Conservation (phyloP, 768 basidiomycete species). For the Antrodiella citrinella region DNA sequence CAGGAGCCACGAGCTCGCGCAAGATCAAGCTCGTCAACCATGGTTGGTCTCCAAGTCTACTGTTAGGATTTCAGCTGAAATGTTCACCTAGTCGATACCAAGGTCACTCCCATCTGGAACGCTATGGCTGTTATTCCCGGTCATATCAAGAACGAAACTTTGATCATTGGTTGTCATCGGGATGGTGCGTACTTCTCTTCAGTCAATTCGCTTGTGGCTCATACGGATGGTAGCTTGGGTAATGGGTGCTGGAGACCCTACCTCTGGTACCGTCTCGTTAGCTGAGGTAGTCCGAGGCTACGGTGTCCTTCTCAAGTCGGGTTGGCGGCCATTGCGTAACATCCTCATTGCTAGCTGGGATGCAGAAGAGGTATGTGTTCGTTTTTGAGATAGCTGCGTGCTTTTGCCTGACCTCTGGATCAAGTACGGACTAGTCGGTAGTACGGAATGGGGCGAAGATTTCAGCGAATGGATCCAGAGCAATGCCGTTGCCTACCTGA, state of each 20-base stretch:
- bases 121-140: constrained; percentile 79
- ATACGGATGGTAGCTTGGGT: constrained; percentile 48
- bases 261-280: constrained; percentile 71
- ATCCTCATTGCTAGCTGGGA: constrained; percentile 79
- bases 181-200: constrained; percentile 49
- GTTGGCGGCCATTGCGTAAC: constrained; percentile 81
- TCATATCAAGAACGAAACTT: constrained; percentile 74
- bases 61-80: not conserved
- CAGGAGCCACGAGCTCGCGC: constrained; percentile 21
- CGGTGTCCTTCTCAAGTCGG: constrained; percentile 54
- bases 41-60: constrained; percentile 24
- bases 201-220: not conserved
- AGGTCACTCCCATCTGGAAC: constrained; percentile 89
- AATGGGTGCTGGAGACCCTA: constrained; percentile 73
- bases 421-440: constrained; percentile 67
- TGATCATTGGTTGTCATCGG: constrained; percentile 82
- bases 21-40: constrained; percentile 50
- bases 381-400: no score
- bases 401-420: not conserved
- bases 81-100: constrained; percentile 48
- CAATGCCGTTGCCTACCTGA: constrained; percentile 81
- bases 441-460: constrained; percentile 93
- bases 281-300: constrained; percentile 74
- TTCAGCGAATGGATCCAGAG: constrained; percentile 74
- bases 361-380: constrained; percentile 48